Base-by-base conservation (phyloP, 176 grass and related monocot species). In the Oryza glumipatula region DNA sequence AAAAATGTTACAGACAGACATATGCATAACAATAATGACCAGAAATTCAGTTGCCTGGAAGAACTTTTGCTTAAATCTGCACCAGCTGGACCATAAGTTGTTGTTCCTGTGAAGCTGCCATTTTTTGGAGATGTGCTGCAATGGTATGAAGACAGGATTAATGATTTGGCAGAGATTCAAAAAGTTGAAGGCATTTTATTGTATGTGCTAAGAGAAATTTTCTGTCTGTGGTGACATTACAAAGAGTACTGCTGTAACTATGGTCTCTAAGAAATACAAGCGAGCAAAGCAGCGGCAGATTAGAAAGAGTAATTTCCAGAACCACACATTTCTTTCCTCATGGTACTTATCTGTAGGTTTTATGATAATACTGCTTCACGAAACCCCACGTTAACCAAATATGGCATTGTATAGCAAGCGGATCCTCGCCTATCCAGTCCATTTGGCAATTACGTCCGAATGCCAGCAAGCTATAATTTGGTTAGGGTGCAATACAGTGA, bases 61-160 rank as follows among this genome's bases (percentile, higher is more conserved):
- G 13, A 80, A 84, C 80, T 76, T 38, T 61, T 35, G 76, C 80
- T 87, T 63, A 87, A 70, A 74, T 87, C 41, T 76, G 39, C 51
- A 76, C 76, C 51, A 5, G 49, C 70, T 21, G 39, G 5, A 70
- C 84, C 76, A 11, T 87, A 84, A 28, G 84, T 90, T 14, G 88
- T 87, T 68, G 80, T 83, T 69, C 84, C 89, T 44, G 85, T 75
- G 76, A 90, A 90, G 80, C 84, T 90, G 33, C 89, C 89, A 76
- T 90, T 90, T 76, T 87, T 90, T 0, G 70, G 80, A 44, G 84
- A 90, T 80, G 64, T 54, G 23, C 89, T 90, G 80, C 84, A 87
- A 1, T 9, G 39, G 4, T 52, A 79, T 3, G 83, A 84, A 41
- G 2, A 70, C 41, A 24, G 8, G 9, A 41, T 86, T 65, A 80